These are phyloP conservation scores for Pythium vanterpoolii DNA, from an alignment of 352 stramenopile species.

Conservation along the genomic window DNA sequence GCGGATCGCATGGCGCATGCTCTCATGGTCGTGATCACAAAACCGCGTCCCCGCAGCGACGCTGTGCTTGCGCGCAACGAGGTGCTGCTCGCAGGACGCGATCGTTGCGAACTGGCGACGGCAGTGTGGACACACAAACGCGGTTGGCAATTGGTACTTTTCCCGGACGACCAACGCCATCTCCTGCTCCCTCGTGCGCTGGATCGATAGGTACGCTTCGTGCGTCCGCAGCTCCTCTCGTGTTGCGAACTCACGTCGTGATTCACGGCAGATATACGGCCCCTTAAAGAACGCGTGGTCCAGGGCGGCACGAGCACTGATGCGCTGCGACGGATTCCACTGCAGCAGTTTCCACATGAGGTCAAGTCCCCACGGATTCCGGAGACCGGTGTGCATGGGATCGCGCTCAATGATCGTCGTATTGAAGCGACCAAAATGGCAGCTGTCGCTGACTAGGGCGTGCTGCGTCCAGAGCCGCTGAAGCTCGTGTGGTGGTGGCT, in stretches of 20 bases:
- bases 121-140: slow-evolving; percentile 63
- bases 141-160: slow-evolving; percentile 44
- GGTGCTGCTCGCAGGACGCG: slow-evolving; percentile 56
- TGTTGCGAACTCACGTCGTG: slow-evolving; percentile 65
- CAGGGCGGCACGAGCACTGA: slow-evolving; percentile 71
- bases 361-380: slow-evolving; percentile 81
- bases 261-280: slow-evolving; percentile 62
- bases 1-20: slow-evolving; percentile 24
- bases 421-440: slow-evolving; percentile 90
- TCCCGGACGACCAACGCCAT: slow-evolving; percentile 57
- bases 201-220: slow-evolving; percentile 56
- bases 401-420: slow-evolving; percentile 89
- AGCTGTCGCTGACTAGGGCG: slow-evolving; percentile 73
- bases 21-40: slow-evolving; percentile 48
- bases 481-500: slow-evolving; percentile 51
- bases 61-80: slow-evolving; percentile 42
- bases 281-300: slow-evolving; percentile 87
- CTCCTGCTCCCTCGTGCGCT: slow-evolving; percentile 40
- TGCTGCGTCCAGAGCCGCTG: slow-evolving; percentile 62
- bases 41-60: slow-evolving; percentile 33
- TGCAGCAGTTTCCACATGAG: slow-evolving; percentile 93
- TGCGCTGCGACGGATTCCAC: slow-evolving; percentile 90
- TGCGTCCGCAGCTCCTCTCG: slow-evolving; percentile 53
- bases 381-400: slow-evolving; percentile 87
- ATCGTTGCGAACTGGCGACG: slow-evolving; percentile 58